Evolutionary conservation across 306 rosid genomes (phyloP).

Genomic region (Urtica urens): DNA sequence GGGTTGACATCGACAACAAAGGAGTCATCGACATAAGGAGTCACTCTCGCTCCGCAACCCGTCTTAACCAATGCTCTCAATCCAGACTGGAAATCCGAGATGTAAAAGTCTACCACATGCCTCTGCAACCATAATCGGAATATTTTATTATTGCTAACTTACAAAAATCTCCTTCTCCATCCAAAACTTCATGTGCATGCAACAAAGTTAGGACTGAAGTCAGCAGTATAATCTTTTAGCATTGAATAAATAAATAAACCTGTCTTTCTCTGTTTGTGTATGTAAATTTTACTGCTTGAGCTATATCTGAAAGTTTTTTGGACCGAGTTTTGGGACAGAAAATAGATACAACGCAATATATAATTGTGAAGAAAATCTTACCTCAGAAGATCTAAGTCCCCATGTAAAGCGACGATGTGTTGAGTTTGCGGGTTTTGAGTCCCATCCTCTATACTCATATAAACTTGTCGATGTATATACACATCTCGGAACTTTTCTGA

Average conservation of each 20-base stretch:
- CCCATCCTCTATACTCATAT: slow-evolving; percentile 95
- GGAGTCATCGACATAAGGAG: slow-evolving; percentile 81
- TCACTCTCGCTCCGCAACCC: slow-evolving; percentile 86
- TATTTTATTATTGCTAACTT: too few species aligned
- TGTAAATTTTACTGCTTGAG: too few species aligned
- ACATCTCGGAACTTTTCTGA: slow-evolving; percentile 85
- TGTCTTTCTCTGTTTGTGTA: too few species aligned
- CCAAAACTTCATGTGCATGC: too few species aligned
- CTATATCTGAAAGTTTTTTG: too few species aligned
- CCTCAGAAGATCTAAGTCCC: slow-evolving; percentile 95
- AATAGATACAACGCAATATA: too few species aligned
- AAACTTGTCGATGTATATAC: slow-evolving; percentile 94
- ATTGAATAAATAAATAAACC: too few species aligned
- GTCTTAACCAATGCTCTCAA: slow-evolving; percentile 96
- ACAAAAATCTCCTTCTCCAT: too few species aligned
- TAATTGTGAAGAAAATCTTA: slow-evolving; percentile 19
- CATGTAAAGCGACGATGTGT: slow-evolving; percentile 90
- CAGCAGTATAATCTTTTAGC: too few species aligned
- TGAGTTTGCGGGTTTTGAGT: slow-evolving; percentile 86
- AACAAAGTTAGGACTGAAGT: too few species aligned
- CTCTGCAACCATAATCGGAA: slow-evolving; percentile 49
- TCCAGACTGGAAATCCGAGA: slow-evolving; percentile 98
- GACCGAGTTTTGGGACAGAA: too few species aligned
- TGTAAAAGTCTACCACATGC: slow-evolving; percentile 93
- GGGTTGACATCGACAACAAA: slow-evolving; percentile 58